Evolutionary conservation across 768 basidiomycete genomes (phyloP).

Genomic region (Kwoniella dejecticola): DNA sequence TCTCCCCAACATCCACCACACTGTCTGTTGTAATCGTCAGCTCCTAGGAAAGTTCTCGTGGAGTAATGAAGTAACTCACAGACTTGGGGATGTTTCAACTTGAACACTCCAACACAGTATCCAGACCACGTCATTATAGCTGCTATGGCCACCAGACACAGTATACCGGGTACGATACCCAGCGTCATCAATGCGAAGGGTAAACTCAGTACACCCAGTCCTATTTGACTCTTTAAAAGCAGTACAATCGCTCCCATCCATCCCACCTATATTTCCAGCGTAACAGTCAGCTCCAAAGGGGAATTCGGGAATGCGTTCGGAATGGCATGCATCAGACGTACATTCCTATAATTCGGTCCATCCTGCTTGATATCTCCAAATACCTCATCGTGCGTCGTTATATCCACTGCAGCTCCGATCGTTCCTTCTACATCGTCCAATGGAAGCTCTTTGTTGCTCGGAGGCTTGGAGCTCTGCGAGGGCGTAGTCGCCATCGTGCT

Average conservation of each 20-base stretch:
- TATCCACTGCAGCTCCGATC: neutral
- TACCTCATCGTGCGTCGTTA: conserved; percentile 28
- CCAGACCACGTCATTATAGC: conserved; percentile 17
- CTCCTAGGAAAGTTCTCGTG: neutral
- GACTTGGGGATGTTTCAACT: conserved; percentile 30
- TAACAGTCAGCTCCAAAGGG: neutral
- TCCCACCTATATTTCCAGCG: neutral
- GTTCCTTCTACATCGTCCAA: neutral
- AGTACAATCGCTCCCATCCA: conserved; percentile 2
- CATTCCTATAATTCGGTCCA: conserved; percentile 33
- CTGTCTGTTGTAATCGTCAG: neutral
- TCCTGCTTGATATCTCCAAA: conserved; percentile 32
- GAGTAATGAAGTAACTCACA: conserved; percentile 7
- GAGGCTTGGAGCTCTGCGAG: neutral
- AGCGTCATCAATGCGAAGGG: conserved; percentile 8
- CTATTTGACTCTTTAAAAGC: conserved; percentile 5
- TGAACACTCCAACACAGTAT: conserved; percentile 20
- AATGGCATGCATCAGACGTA: conserved; percentile 11
- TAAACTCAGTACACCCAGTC: conserved; percentile 6
- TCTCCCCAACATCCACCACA: conserved; percentile 10
- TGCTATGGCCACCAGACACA: conserved; percentile 1
- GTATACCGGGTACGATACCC: conserved; percentile 11
- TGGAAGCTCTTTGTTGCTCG: neutral
- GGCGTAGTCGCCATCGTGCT: neutral
- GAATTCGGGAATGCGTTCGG: neutral